Percentiles rank a stretch among this genome's conserved stretches.
phyloP scores from a whole-genome alignment of 345 rosid genomes.

The Isatis tinctoria region DNA sequence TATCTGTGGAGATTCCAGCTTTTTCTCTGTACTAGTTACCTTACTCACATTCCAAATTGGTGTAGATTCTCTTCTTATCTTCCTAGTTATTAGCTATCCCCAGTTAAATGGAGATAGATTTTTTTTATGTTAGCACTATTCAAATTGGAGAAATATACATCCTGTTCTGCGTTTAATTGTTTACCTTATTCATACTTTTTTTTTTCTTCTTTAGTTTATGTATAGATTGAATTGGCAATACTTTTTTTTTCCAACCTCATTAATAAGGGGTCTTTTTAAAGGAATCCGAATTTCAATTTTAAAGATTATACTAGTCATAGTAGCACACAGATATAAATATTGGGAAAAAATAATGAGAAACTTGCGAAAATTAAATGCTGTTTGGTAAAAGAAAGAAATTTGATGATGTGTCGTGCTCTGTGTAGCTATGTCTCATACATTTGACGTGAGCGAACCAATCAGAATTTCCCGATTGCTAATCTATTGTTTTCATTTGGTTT shows the following conservation, averaged over 20 bases:
- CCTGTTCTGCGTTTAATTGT: not conserved
- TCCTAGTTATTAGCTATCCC: not conserved
- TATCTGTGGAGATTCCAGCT: slow-evolving; percentile 8
- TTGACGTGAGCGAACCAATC: slow-evolving; percentile 33
- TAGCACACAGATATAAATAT: not conserved
- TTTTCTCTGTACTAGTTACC: not conserved
- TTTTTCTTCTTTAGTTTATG: too few species aligned
- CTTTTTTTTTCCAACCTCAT: not conserved
- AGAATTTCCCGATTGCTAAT: slow-evolving; percentile 26
- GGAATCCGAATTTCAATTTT: not conserved
- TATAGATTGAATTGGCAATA: not conserved
- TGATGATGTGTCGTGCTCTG: slow-evolving; percentile 28
- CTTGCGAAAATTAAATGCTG: not conserved
- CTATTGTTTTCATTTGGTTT: too few species aligned
- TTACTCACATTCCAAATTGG: not conserved
- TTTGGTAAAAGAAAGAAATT: not conserved
- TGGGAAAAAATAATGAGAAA: not conserved
- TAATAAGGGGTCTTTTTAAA: not conserved
- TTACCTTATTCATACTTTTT: not conserved
- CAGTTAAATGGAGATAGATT: not conserved
- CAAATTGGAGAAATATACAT: not conserved
- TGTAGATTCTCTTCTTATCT: slow-evolving; percentile 12
- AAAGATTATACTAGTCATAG: not conserved
- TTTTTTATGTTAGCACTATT: not conserved
- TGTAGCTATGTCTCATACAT: slow-evolving; percentile 24